Evolutionary conservation across 2,329 filamentous ascomycete genomes (phyloP), one percentile per base, ranked within the genome.

Genomic region (Hymenoscyphus repandus): DNA sequence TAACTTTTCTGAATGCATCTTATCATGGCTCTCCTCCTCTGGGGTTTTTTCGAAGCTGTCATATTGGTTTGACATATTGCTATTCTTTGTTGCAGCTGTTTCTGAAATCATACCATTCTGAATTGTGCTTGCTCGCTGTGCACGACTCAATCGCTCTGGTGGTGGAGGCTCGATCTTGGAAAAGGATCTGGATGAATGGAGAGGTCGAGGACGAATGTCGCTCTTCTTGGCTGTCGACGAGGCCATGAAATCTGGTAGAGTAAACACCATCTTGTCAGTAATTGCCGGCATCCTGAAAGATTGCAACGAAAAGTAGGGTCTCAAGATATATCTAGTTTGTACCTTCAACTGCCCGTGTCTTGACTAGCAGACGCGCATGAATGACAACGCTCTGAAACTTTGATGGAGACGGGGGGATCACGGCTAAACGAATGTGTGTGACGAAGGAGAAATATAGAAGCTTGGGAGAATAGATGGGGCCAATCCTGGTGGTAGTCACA

Each of bases 21-120:
- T 18, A 20, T 50, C 55, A 33, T 65, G 64, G 12, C 58, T 62
- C 37, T 59, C 62, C 43, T 68, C 68, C 22, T 69, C 66, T 27
- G 62, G 59, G 47, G 62, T 60, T 57, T 71, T 72, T 52, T 77
- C 73, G 49, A 76, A 66, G 47, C 40, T 51, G 52, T 64, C 62
- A 12, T 55, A 41, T 49, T 57, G 50, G 32, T 40, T 53, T 31
- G 22, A 62, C 47, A 45, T 64, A 55, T 47, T 60, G 39, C 30
- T 52, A 45, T 48, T 56, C 31, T 50, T 52, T 30, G 48, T 31
- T 38, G 27, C 58, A 6, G 38, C 34, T 17, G 37, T 47, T 11
- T 54, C 51, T 43, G 58, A 40, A 22, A 54, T 50, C 39, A 58
- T 47, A n/a, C 55, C 61, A 62, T 64, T 64, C 48, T 62, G 61